Conservation (phyloP, 495 filamentous ascomycete species). For the Aspergillus ellipticus region DNA sequence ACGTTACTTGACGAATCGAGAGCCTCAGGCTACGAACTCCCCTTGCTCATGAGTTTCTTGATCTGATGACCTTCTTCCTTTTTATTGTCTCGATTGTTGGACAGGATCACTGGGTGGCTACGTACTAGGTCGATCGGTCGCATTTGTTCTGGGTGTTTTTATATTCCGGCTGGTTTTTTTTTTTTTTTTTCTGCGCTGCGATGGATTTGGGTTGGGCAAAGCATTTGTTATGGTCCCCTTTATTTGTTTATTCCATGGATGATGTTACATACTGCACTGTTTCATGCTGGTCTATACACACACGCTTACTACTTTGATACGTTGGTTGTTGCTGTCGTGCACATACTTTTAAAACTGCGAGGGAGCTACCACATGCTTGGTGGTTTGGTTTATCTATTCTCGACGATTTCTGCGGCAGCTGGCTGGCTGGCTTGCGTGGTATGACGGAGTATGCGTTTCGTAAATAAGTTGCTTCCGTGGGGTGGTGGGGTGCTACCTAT, state of each 20-base stretch:
- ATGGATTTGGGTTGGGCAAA: constrained; percentile 13
- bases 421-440: too few species aligned
- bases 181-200: constrained; percentile 9
- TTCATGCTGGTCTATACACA: not conserved
- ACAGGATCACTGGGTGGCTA: not conserved
- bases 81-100: not conserved
- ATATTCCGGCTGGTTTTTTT: constrained; percentile 3
- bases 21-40: constrained; percentile 10
- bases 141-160: constrained; percentile 10
- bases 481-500: too few species aligned
- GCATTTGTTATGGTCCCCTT: constrained; percentile 12
- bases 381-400: not conserved
- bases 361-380: not conserved
- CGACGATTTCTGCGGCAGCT: too few species aligned
- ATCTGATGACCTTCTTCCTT: constrained; percentile 1
- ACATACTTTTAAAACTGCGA: not conserved
- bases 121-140: constrained; percentile 1
- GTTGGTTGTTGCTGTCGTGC: not conserved
- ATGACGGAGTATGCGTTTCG: too few species aligned
- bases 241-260: constrained; percentile 10
- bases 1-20: constrained; percentile 6
- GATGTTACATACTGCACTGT: not conserved
- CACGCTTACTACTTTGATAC: not conserved
- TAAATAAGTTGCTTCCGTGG: too few species aligned
- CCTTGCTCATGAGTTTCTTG: constrained; percentile 1